Evolutionary conservation across 75 land plant genomes (phyloP).

Genomic region (Selaginella moellendorffii): DNA sequence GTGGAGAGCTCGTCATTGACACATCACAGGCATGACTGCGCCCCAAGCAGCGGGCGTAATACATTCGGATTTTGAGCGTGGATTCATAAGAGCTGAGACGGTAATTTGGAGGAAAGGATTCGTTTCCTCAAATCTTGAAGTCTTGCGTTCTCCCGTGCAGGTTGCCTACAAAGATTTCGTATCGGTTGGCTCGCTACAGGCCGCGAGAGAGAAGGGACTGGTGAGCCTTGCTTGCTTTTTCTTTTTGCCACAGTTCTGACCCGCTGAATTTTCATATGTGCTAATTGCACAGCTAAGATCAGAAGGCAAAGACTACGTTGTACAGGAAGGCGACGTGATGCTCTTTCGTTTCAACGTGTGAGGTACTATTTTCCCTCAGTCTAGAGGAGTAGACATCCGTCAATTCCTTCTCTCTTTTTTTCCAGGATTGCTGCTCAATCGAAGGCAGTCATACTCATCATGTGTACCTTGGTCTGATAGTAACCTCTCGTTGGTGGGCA

Average conservation of each 20-base stretch:
- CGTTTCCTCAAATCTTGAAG: too few species aligned
- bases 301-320: slow-evolving; percentile 89
- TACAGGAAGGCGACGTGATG: slow-evolving; percentile 97
- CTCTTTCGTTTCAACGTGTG: slow-evolving; percentile 89
- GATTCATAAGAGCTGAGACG: slow-evolving; percentile 97
- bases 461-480: too few species aligned
- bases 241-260: too few species aligned
- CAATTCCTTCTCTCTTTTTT: too few species aligned
- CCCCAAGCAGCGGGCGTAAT: slow-evolving; percentile 99
- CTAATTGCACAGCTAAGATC: slow-evolving; percentile 58
- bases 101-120: too few species aligned
- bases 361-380: too few species aligned
- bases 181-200: slow-evolving; percentile 65
- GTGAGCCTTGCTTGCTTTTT: too few species aligned
- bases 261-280: background rate
- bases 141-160: too few species aligned
- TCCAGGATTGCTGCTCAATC: too few species aligned
- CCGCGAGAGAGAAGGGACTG: slow-evolving; percentile 90
- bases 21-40: slow-evolving; percentile 93
- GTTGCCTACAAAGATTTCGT: slow-evolving; percentile 81
- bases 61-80: slow-evolving; percentile 95
- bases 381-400: too few species aligned
- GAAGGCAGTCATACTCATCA: too few species aligned
- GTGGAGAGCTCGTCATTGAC: background rate
- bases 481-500: too few species aligned